Evolutionary conservation across 2,329 filamentous ascomycete species (phyloP).

Genomic region (Fusarium sp.): DNA sequence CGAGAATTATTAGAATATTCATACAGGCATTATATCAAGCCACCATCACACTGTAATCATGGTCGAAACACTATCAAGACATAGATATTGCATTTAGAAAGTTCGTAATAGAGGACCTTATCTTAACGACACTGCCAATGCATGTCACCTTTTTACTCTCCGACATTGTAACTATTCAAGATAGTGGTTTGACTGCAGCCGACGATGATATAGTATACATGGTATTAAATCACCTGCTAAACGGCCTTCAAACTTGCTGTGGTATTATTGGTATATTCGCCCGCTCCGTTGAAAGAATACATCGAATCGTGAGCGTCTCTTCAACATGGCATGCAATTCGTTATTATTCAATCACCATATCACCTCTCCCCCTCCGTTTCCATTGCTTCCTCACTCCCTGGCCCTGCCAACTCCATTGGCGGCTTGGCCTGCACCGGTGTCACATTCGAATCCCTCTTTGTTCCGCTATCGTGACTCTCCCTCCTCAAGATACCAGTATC

Average conservation of each 20-base stretch:
- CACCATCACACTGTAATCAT: no score
- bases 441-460: constrained; percentile 56
- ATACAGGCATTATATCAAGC: no score
- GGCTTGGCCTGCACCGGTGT: constrained; percentile 56
- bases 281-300: constrained; percentile 41
- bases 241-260: constrained; percentile 28
- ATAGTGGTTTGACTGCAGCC: background rate
- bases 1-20: no score
- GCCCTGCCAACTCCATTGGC: constrained; percentile 37
- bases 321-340: constrained; percentile 47
- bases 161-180: background rate
- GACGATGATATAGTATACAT: constrained; percentile 8
- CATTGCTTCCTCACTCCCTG: constrained; percentile 27
- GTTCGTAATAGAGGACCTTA: no score
- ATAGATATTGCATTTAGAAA: no score
- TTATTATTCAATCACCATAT: constrained; percentile 40
- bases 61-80: no score
- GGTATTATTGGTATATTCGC: constrained; percentile 49
- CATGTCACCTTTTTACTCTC: background rate
- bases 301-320: constrained; percentile 47
- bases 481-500: constrained; percentile 62
- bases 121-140: background rate
- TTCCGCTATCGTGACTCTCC: constrained; percentile 62
- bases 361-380: constrained; percentile 47
- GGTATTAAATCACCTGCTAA: constrained; percentile 12